Evolutionary conservation across 1,284 basidiomycete genomes (phyloP).

Genomic region (Phellopilus nigrolimitatus): DNA sequence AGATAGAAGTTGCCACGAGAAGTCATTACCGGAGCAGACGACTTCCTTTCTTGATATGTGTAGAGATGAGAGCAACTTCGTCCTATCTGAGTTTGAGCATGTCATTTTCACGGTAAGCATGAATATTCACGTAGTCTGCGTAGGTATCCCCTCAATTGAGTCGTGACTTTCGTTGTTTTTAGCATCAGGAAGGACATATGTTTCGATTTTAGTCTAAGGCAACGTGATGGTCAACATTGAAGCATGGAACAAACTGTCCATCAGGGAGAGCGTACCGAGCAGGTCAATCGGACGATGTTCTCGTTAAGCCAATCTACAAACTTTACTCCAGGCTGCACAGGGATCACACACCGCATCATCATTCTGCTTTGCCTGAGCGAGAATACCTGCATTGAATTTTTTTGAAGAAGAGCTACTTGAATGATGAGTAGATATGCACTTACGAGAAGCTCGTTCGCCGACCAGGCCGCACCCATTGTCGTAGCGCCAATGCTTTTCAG

Average conservation of each 20-base stretch:
- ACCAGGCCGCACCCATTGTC: conserved; percentile 13
- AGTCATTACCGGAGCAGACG: neutral
- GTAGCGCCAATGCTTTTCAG: neutral
- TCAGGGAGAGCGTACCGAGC: conserved; percentile 3
- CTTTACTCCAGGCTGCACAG: neutral
- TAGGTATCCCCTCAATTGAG: conserved; percentile 1
- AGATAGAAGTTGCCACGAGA: neutral
- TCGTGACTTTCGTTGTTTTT: neutral
- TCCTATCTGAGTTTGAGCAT: conserved; percentile 1
- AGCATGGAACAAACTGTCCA: neutral
- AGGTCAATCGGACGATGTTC: neutral
- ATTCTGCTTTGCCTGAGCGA: neutral
- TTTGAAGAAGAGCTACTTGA: neutral
- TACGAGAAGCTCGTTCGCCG: conserved; percentile 12
- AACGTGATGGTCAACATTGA: neutral
- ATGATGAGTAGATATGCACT: neutral
- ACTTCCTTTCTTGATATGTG: neutral
- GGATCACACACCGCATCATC: conserved; percentile 7
- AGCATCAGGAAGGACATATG: conserved; percentile 10
- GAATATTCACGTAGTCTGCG: conserved; percentile 8
- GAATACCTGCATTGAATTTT: conserved; percentile 1
- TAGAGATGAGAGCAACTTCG: conserved; percentile 5
- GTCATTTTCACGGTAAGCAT: neutral
- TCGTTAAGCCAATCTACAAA: neutral
- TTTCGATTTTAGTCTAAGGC: conserved; percentile 11